phyloP scores from a whole-genome alignment of 768 basidiomycete species.

The Hemileccinum impolitum region DNA sequence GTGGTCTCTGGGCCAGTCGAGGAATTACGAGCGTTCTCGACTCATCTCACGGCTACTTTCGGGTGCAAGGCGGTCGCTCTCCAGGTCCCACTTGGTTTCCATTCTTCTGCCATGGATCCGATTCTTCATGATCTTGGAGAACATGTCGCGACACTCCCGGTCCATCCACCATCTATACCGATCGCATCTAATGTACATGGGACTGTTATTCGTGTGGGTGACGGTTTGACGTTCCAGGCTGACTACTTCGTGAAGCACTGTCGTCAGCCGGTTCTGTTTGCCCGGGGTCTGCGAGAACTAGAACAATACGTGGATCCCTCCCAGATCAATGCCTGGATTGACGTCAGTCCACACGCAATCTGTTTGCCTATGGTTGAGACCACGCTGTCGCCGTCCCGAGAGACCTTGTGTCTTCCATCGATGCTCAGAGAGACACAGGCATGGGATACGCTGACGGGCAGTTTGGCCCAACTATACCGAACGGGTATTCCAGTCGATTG shows the following conservation, averaged over 20 bases:
- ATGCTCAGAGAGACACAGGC: conserved; percentile 43
- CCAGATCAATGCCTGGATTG: conserved; percentile 51
- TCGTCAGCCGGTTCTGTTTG: conserved; percentile 52
- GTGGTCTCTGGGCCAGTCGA: conserved; percentile 56
- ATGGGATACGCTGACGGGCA: conserved; percentile 43
- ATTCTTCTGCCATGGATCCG: conserved; percentile 62
- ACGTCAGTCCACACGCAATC: conserved; percentile 62
- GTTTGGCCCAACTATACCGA: conserved; percentile 49
- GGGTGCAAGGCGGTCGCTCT: conserved; percentile 43
- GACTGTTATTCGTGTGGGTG: conserved; percentile 49
- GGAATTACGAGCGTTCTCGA: conserved; percentile 41
- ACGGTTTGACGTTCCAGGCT: conserved; percentile 42
- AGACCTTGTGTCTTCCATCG: conserved; percentile 44
- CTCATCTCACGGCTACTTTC: conserved; percentile 35
- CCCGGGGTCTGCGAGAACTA: conserved; percentile 46
- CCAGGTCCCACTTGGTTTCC: conserved; percentile 59
- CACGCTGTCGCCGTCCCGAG: conserved; percentile 26
- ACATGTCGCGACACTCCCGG: conserved; percentile 35
- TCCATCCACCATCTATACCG: conserved; percentile 51
- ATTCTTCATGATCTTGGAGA: conserved; percentile 47
- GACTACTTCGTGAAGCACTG: conserved; percentile 62
- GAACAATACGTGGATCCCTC: conserved; percentile 24
- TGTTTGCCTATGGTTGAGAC: conserved; percentile 55
- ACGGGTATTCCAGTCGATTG: conserved; percentile 45
- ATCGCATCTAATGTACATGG: conserved; percentile 64